Evolutionary conservation across 2,329 filamentous ascomycete species (phyloP), one percentile per base, ranked within the genome.

Genomic region (Teratosphaeria destructans): DNA sequence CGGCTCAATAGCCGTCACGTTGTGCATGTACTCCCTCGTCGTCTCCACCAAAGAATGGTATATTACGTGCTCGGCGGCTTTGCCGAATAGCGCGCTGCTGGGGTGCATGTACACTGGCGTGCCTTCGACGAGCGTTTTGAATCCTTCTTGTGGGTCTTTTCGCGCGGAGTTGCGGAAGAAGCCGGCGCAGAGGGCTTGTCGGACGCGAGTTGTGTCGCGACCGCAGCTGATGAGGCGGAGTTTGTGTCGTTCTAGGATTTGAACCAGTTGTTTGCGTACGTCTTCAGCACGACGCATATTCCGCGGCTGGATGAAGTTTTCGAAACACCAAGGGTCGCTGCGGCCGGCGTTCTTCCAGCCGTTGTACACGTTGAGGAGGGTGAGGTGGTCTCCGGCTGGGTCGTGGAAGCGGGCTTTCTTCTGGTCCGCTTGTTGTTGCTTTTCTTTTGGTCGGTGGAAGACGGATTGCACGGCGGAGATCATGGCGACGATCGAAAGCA

Each of bases 341-440:
- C 84, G 95, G 6, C 87, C 86, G 63, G 85, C 88, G 53, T 86
- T 82, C 73, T 96, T 96, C 94, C 94, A 99, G n/a, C 84, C 86
- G 70, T 96, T 96, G 78, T 95, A 99, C 0, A 99, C 92, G 67
- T 99, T 99, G 52, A 99, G 83, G 0, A 97, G 81, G 0, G 94
- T 99, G 12, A 99, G 80, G 70, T 99, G 94, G 71, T 99, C 94
- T 57, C 94, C 94, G 59, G 90, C 85, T 0, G 93, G 89, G 69
- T 99, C 94, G 76, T 96, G 90, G 76, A 99, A 99, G 73, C 96
- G 96, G 65, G 91, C 82, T 75, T 96, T 96, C 79, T 97, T 97
- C 74, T 96, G 90, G 71, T 99, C 94, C 3, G 95, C 94, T 73
- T 96, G 90, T 55, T 89, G 82, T 71, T 97, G 93, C 77, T 99